Evolutionary conservation across 1,139 yeast genomes (phyloP), one percentile per base, ranked within the genome.

Genomic region (Nakaseomyces glabratus): DNA sequence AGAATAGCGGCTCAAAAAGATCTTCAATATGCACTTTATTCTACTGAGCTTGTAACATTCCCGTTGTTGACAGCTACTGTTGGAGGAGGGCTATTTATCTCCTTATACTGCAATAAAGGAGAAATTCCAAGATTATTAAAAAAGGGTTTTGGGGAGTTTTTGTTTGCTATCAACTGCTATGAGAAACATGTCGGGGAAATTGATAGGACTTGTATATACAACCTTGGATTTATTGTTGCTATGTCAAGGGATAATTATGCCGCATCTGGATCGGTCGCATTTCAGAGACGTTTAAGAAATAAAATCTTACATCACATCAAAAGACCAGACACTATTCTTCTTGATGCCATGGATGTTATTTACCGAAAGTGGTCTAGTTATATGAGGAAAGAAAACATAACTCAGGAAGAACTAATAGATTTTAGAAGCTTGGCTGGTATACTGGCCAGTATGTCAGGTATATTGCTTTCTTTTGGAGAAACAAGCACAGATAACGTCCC

Each of bases 251-350:
- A 79, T 42, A 71, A 64, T 20, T 63, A 69, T 20, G 73, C 78
- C 3, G 76, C 82, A 34, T 78, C 90, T 1, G 90, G 93, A n/a
- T 71, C 78, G 19, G 82, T 81, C 12, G 86, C 93, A 0, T 66
- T 81, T 20, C 90, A 82, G 51, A 81, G 82, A 51, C 69, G 75
- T 40, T 62, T 82, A 39, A 64, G 73, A 46, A 68, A 68, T 42
- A 69, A 63, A 43, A 66, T 81, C 34, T 57, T 79, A 34, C 66
- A 74, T 40, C 64, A 50, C 21, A 51, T 76, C 12, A 69, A 71
- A 6, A 61, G 58, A 22, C 82, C 90, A 1, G 74, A 84, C 0
- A 63, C 64, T 24, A 71, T 84, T 1, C 60, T 82, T 25, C 63
- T 71, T 24, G 73, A 71, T 37, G 73, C 78, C 0, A 79, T 90